These are phyloP conservation scores for Fusarium dimerum DNA, from an alignment of 2,329 filamentous ascomycete genomes.

Conservation along the genomic window DNA sequence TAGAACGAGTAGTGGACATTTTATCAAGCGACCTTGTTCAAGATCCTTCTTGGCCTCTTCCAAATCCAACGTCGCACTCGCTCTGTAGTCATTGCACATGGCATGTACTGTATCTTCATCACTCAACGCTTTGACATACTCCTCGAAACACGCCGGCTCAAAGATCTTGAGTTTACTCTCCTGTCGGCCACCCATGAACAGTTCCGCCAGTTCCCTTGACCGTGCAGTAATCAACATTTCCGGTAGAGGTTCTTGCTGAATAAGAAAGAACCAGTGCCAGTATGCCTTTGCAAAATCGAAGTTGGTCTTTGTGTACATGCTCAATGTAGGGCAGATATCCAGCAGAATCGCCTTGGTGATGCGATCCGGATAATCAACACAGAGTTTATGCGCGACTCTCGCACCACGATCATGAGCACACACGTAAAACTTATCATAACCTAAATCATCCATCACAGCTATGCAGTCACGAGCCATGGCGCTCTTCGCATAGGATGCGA, in stretches of 20 bases:
- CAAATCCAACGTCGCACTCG: constrained; percentile 52
- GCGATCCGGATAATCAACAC: constrained; percentile 45
- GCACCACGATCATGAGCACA: constrained; percentile 60
- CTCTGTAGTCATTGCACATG: constrained; percentile 59
- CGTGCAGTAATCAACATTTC: constrained; percentile 46
- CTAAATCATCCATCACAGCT: constrained; percentile 46
- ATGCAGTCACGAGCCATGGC: constrained; percentile 50
- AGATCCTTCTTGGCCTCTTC: constrained; percentile 50
- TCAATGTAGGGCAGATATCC: constrained; percentile 57
- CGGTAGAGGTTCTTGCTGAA: constrained; percentile 52
- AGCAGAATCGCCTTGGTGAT: constrained; percentile 47
- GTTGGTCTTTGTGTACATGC: constrained; percentile 50
- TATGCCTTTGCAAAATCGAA: constrained; percentile 49
- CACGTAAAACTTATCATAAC: constrained; percentile 45
- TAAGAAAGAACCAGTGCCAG: constrained; percentile 62
- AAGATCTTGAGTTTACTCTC: constrained; percentile 38
- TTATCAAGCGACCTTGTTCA: constrained; percentile 43
- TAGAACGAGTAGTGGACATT: constrained; percentile 48
- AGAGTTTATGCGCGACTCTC: constrained; percentile 54
- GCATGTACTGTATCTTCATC: constrained; percentile 45
- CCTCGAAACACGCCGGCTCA: constrained; percentile 35
- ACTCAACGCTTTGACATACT: constrained; percentile 44
- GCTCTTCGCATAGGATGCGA: constrained; percentile 46
- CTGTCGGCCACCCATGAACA: constrained; percentile 44
- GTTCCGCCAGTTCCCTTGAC: constrained; percentile 41